These are phyloP conservation scores for Coemansia sp. DNA, from an alignment of 192 early-diverging fungal species.

Conservation along the genomic window DNA sequence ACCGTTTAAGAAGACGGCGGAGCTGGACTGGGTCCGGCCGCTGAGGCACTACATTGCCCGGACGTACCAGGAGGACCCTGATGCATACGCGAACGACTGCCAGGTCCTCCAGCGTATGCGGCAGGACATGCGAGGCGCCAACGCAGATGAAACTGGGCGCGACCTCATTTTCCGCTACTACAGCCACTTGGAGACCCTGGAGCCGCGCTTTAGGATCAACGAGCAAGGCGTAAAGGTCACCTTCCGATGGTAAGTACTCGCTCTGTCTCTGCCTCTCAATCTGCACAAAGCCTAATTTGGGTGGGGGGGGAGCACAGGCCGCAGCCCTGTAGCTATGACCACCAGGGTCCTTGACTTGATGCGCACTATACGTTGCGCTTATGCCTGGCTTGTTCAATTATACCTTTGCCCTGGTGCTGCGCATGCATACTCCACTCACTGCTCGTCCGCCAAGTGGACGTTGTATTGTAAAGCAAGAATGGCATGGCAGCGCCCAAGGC, in stretches of 20 bases:
- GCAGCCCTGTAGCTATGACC: not conserved
- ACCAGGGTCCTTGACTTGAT: not conserved
- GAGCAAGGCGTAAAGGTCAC: constrained; percentile 85
- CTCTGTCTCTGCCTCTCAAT: not conserved
- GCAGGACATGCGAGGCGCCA: constrained; percentile 94
- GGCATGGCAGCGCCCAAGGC: not conserved
- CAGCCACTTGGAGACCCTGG: constrained; percentile 91
- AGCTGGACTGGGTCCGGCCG: constrained; percentile 85
- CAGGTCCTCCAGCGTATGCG: constrained; percentile 84
- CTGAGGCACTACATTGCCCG: constrained; percentile 80
- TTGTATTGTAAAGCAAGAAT: not conserved
- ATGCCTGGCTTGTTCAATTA: not conserved
- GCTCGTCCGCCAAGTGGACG: not conserved
- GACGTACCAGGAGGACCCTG: constrained; percentile 91
- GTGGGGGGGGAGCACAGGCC: not conserved
- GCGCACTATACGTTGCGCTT: not conserved
- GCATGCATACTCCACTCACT: not conserved
- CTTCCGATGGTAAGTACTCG: constrained; percentile 79
- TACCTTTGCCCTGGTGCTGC: not conserved
- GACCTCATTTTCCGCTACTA: constrained; percentile 97
- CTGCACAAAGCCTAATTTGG: constrained; percentile 7
- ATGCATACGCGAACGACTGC: constrained; percentile 81
- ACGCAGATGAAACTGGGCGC: constrained; percentile 87
- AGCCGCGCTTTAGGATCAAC: constrained; percentile 90
- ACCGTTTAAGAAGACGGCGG: constrained; percentile 86